Base-by-base conservation (phyloP, 2,329 filamentous ascomycete species). In the Cytospora piceae region DNA sequence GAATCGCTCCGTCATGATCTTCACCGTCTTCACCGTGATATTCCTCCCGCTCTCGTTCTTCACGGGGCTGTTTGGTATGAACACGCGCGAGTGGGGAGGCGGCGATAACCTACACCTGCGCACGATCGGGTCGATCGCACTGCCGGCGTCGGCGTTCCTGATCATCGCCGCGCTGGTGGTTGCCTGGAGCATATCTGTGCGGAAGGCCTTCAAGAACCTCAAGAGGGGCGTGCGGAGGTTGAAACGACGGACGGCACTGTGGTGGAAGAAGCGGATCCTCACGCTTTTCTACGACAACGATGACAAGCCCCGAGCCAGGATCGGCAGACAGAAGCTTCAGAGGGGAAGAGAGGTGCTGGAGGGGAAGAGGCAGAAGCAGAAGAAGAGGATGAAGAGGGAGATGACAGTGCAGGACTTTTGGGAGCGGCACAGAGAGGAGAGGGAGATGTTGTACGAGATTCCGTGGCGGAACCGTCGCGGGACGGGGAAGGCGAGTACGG, bases 21-120 rank as follows among this genome's bases (percentile, higher is more conserved):
- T 74, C 57, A 75, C 74, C 1, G 72, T 73, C 37, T 72, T 75
- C n/a, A 75, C 74, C 0, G 74, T 75, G 58, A 65, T 75, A 2
- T 75, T 75, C 65, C 61, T 74, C 24, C 73, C 73, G 2, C 64
- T 74, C 51, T 51, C 42, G 1, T 67, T 65, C 34, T 68, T 71
- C 71, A 72, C 70, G 4, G 37, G 58, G 4, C 32, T 68, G 1
- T 68, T 68, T n/a, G 66, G 66, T 1, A 68, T 68, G 66, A 79
- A 70, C 55, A 67, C 62, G 6, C 32, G 22, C 3, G 62, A 67
- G 46, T 67, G 65, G 62, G 65, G 61, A n/a, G 65, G 65, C 8
- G 56, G 46, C 8, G 39, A 55, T 9, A 57, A 59, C n/a, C 51
- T 59, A 5, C 34, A 2, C 12, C 55, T 66, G 3, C 34, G 17